phyloP scores from a whole-genome alignment of 306 rosid species.

The Vachellia pachyceras region DNA sequence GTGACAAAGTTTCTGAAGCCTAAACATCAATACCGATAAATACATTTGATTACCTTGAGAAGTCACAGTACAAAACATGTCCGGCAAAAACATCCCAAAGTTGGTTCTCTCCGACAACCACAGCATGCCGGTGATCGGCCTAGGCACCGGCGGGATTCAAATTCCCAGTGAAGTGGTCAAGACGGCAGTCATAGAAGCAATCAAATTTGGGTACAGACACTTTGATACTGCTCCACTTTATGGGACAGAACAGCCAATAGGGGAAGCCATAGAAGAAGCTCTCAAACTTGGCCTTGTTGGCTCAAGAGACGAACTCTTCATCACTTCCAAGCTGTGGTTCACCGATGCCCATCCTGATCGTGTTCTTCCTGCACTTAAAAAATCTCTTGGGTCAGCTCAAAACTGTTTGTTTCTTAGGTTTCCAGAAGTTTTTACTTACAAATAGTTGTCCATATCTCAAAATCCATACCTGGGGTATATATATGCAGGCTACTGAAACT shows the following conservation, averaged over 20 bases:
- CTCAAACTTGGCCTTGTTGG: conserved; percentile 3
- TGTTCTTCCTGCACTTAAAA: not conserved
- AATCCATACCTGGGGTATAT: not conserved
- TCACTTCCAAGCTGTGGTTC: conserved; percentile 28
- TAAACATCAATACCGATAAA: not conserved
- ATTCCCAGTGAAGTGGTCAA: not conserved
- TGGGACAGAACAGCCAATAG: not conserved
- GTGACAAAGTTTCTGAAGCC: not conserved
- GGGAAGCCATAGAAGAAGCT: conserved; percentile 33
- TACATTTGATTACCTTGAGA: not conserved
- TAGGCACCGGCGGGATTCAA: not conserved
- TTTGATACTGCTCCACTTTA: conserved; percentile 26
- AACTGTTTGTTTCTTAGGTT: too few relatives aligned
- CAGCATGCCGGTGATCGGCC: conserved; percentile 1
- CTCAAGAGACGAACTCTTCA: conserved; percentile 18
- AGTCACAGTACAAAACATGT: not conserved
- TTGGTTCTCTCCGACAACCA: not conserved
- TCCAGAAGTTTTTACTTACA: too few relatives aligned
- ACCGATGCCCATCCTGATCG: conserved; percentile 2
- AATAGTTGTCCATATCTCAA: too few relatives aligned
- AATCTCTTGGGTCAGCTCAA: not conserved
- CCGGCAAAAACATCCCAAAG: not conserved
- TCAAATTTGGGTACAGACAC: conserved; percentile 21
- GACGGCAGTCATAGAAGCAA: not conserved
- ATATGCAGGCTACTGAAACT: conserved; percentile 43